Base-by-base conservation (phyloP, 2,329 filamentous ascomycete genomes). In the Sporothrix dimorphospora region DNA sequence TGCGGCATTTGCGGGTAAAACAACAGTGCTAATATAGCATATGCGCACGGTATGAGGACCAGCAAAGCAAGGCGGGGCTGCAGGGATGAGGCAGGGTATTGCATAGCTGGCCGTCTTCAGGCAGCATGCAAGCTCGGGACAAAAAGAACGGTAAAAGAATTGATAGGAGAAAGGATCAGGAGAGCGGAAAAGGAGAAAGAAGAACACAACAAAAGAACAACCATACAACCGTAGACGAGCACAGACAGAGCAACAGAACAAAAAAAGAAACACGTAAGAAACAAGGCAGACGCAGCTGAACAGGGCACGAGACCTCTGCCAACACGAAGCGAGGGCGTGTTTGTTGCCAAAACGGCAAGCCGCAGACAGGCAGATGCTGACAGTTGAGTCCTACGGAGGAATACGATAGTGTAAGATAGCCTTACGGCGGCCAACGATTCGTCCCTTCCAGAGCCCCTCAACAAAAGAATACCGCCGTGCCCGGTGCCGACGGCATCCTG, bases 91-190 rank as follows among this genome's bases (percentile, higher is more conserved):
- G 30, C 24, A 47, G 7, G 61, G 61, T 30, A 40, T 40, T 65
- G 55, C 55, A 61, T 61, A n/a, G 30, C 42, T 67, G 49, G 49
- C 27, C 14, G 27, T 14, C 27, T 53, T 69, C 30, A 55, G 66
- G 66, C 65, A 68, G 47, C 66, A 51, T 49, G 65, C 66, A 42
- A 65, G 19, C 42, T 30, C 45, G 27, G 24, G 38, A 49, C 21
- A 65, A 61, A 38, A 3, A 14, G 40, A 61, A 61, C 2, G 34
- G 34, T 7, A 61, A 42, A 40, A 24, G 55, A 16, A 8, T 45
- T 14, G 47, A 49, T 38, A 19, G 27, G 7, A 30, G 12, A 47
- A n/a, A 11, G 9, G 27, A 12, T 49, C 30, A 51, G 27, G 42
- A 21, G 24, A 51, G 24, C 19, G 21, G 9, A 67, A 67, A 53